A percentile compares a stretch with the other conserved stretches of the same genome.
Evolutionary conservation across 805 yeast species (phyloP).

Genomic region (Cyberlindnera lachancei): DNA sequence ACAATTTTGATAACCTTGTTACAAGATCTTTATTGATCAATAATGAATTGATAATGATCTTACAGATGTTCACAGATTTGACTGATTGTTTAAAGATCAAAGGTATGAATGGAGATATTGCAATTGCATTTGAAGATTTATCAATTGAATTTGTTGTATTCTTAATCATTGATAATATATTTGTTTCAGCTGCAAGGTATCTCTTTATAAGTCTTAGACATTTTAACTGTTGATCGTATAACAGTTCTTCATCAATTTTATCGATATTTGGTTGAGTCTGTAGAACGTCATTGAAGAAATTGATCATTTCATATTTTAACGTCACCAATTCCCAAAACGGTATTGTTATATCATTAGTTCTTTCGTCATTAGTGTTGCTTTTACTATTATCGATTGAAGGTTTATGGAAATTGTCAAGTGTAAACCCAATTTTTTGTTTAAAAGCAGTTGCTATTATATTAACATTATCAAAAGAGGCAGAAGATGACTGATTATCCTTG

Average conservation of each 20-base stretch:
- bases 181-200: constrained; percentile 9
- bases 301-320: constrained; percentile 31
- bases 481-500: not conserved
- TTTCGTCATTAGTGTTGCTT: constrained; percentile 5
- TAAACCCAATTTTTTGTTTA: not conserved
- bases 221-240: constrained; percentile 32
- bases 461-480: too few relatives aligned
- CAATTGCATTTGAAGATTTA: constrained; percentile 2
- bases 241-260: constrained; percentile 22
- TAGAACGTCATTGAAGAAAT: constrained; percentile 30
- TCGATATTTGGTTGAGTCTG: constrained; percentile 2
- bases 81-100: constrained; percentile 23
- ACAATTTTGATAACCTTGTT: constrained; percentile 15
- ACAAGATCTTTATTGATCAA: constrained; percentile 19
- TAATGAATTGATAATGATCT: constrained; percentile 23
- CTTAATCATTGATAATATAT: constrained; percentile 8
- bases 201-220: constrained; percentile 31
- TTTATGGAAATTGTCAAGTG: constrained; percentile 1
- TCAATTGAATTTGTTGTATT: constrained; percentile 21
- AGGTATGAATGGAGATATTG: constrained; percentile 23
- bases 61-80: constrained; percentile 20
- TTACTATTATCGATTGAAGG: too few relatives aligned
- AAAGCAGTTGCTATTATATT: not conserved
- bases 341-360: constrained; percentile 8
- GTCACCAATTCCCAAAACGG: constrained; percentile 24